Base-by-base conservation (phyloP, 371 early-diverging fungal species). In the Coemansia sp. region DNA sequence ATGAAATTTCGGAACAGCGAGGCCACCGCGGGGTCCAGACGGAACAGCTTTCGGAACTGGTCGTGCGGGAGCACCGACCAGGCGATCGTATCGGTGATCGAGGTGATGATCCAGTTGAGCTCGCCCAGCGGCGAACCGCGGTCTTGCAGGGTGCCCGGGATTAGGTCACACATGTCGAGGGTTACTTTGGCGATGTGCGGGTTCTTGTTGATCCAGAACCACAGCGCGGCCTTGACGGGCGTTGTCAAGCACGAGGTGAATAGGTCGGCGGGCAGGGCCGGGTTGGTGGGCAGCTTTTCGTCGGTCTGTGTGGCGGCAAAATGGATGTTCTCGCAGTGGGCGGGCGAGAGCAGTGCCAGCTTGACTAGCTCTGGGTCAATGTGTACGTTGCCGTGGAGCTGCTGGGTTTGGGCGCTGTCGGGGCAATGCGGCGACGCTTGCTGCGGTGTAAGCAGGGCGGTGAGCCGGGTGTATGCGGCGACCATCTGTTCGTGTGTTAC, bases 51-150 rank as follows among this genome's bases (percentile, higher is more conserved):
- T 69, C 93, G 90, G 80, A 98, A 98, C 31, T 92, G 62, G 53
- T 92, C 94, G 9, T 87, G 88, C 12, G 94, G 90, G 31, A 98
- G 76, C 8, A 90, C 88, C 66, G 86, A 90, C 99, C 99, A 98
- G 10, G 99, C 99, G 58, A 98, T 98, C 2, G 97, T 97, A 77
- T 98, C 99, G 0, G 96, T 96, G 36, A 98, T 92, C 24, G 99
- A 91, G 0, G 97, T 97, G 69, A 98, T 94, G 14, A 97, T 95
- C 98, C 98, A 98, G 70, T 94, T 95, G 52, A 98, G 83, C 72
- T 98, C 97, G 55, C 98, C 98, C 9, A 95, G 77, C 0, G 97
- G 95, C 0, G 97, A 94, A 12, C 94, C 83, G 44, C 98, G 84
- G 70, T 96, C 96, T 59, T 86, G 87, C 36, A 94, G 80, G 5